These are phyloP conservation scores for Podospora fimiseda DNA, from an alignment of 495 filamentous ascomycete species.

Conservation along the genomic window DNA sequence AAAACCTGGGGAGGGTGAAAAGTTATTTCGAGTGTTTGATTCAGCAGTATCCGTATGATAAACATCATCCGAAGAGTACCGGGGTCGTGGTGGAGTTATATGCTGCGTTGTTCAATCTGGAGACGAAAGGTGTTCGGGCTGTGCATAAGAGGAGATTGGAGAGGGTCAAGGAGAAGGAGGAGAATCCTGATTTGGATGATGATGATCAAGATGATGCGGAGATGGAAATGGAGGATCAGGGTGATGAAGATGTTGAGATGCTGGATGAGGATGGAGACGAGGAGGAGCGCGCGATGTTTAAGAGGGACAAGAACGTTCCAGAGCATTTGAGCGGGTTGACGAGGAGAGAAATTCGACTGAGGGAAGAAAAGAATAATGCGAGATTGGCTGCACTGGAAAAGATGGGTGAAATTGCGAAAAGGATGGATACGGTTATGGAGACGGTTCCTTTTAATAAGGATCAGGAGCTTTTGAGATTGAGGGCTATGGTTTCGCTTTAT, in stretches of 20 bases:
- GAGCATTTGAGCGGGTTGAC: not conserved
- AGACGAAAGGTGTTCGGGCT: slow-evolving; percentile 33
- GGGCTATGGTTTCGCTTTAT: slow-evolving; percentile 64
- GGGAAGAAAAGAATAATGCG: slow-evolving; percentile 20
- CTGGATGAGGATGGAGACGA: not conserved
- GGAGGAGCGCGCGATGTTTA: slow-evolving; percentile 4
- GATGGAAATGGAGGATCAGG: slow-evolving; percentile 8
- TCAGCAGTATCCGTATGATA: slow-evolving; percentile 33
- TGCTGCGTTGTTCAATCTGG: slow-evolving; percentile 33
- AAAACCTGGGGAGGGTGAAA: slow-evolving; percentile 22
- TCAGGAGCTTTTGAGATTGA: slow-evolving; percentile 50
- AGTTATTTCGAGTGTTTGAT: slow-evolving; percentile 34
- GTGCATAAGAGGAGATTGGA: slow-evolving; percentile 18
- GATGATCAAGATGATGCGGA: slow-evolving; percentile 6
- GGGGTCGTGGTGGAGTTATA: slow-evolving; percentile 35
- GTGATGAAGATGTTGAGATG: slow-evolving; percentile 11
- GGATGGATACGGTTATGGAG: slow-evolving; percentile 58
- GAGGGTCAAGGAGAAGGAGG: slow-evolving; percentile 5
- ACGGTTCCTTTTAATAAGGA: slow-evolving; percentile 59
- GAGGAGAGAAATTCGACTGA: slow-evolving; percentile 3
- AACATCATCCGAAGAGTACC: slow-evolving; percentile 19
- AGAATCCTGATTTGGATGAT: not conserved
- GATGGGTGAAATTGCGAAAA: slow-evolving; percentile 46
- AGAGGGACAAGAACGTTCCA: not conserved
- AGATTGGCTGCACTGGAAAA: slow-evolving; percentile 20